Base-by-base conservation (phyloP, 306 rosid genomes). In the Cucurbita ficifolia region DNA sequence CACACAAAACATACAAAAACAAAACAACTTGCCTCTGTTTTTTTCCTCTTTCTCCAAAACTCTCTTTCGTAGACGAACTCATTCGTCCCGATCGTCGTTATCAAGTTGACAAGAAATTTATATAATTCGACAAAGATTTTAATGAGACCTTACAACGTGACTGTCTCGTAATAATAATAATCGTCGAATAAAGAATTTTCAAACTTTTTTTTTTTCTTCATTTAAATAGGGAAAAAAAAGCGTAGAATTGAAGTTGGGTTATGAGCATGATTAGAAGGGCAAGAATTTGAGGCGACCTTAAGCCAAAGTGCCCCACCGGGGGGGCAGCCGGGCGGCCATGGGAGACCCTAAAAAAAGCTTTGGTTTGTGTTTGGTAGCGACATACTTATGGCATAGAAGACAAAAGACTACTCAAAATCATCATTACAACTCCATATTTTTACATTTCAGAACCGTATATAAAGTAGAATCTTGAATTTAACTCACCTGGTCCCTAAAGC, bases 391-490 rank as follows among this genome's bases (percentile, higher is more conserved):
- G 59, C 76, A 60, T 62, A 48, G 24, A 56, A 56, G 73, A n/a
- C 70, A 72, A 63, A 64, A 67, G 62, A 76, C 16, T 53, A 65
- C 79, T 49, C 54, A 21, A 59, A 14, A 59, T 74, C 82, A 83
- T 83, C 77, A 83, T 83, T 77, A 64, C 70, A 61, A 58, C 53
- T 49, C 58, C 80, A 24, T 21, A 55, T 55, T 3, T 63, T 4
- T 18, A 40, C 4, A 8, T 55, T 5, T 59, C 64, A 33, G 2
- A 13, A 24, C 2, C 14, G 4, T 50, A 1, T 50, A 50, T 16
- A 17, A 7, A 61, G 2, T 7, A 8, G 8, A 4, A 48, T 62
- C 48, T 62, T 62, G 24, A 62, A 61, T 61, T 36, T 61, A 16
- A 62, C 69, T 48, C 69, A 62, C 14, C 69, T 4, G 48, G 49